These are phyloP conservation scores for Phoenix roebelenii DNA, from an alignment of 176 grass and related monocot genomes.

Conservation along the genomic window DNA sequence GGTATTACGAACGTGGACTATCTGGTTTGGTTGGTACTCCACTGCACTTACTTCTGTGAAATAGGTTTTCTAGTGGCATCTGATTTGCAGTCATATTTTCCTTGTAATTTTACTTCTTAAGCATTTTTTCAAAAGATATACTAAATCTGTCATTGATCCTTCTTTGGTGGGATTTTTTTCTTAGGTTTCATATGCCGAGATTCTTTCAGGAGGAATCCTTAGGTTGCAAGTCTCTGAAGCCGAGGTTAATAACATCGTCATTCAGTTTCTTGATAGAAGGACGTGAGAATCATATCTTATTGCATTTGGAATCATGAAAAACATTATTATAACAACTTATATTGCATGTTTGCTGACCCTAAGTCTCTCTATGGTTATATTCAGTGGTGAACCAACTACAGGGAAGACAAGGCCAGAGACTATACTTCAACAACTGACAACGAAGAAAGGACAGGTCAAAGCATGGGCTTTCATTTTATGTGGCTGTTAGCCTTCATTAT, in stretches of 20 bases:
- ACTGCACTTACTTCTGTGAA: not conserved
- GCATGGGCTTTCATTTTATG: slow-evolving; percentile 17
- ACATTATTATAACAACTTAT: slow-evolving; percentile 3
- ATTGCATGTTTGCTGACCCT: slow-evolving; percentile 21
- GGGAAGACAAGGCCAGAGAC: slow-evolving; percentile 81
- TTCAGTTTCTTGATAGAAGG: slow-evolving; percentile 83
- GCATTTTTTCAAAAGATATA: too few relatives aligned
- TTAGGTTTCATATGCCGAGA: slow-evolving; percentile 78
- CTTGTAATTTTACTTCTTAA: too few relatives aligned
- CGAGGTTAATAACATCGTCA: slow-evolving; percentile 85
- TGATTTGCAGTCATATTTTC: not conserved
- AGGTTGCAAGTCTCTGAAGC: slow-evolving; percentile 73
- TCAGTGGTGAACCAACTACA: slow-evolving; percentile 76
- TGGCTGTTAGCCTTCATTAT: too few relatives aligned
- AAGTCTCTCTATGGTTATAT: slow-evolving; percentile 16
- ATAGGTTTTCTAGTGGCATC: not conserved
- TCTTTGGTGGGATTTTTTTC: slow-evolving; percentile 2
- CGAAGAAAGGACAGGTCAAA: slow-evolving; percentile 90
- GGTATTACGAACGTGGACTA: slow-evolving; percentile 81
- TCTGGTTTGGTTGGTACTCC: slow-evolving; percentile 52
- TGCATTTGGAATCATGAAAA: slow-evolving; percentile 17
- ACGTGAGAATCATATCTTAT: slow-evolving; percentile 47
- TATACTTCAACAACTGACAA: slow-evolving; percentile 80
- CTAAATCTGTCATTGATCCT: too few relatives aligned
- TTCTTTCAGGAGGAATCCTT: slow-evolving; percentile 91